These are phyloP conservation scores for Apiotrichum domesticum DNA, from an alignment of 1,284 basidiomycete genomes.

Conservation along the genomic window DNA sequence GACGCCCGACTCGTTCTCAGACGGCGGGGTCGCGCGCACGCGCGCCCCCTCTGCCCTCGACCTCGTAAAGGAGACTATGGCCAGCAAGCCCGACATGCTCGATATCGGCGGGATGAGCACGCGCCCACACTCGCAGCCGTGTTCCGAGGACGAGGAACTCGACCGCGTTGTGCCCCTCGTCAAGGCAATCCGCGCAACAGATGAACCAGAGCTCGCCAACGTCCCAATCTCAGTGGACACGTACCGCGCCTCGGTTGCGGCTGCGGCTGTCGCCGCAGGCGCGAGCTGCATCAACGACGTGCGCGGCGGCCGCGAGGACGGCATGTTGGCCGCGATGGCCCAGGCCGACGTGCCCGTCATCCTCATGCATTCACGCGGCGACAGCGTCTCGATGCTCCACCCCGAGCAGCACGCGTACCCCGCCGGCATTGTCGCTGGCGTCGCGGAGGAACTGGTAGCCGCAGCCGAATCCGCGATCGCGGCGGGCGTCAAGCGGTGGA, in stretches of 20 bases:
- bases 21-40: constrained; percentile 56
- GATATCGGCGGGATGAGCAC: constrained; percentile 95
- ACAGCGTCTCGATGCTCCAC: constrained; percentile 54
- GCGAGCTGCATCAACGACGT: constrained; percentile 96
- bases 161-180: constrained; percentile 68
- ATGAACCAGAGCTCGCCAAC: constrained; percentile 13
- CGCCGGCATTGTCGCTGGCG: constrained; percentile 60
- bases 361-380: constrained; percentile 88
- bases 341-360: constrained; percentile 61
- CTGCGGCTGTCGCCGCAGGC: constrained; percentile 69
- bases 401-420: constrained; percentile 64
- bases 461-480: constrained; percentile 65
- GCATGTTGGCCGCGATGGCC: constrained; percentile 65
- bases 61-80: constrained; percentile 15
- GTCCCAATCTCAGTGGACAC: constrained; percentile 84
- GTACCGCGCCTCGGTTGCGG: constrained; percentile 77
- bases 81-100: constrained; percentile 58
- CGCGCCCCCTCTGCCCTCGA: constrained; percentile 27
- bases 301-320: constrained; percentile 58
- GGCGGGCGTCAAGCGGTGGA: constrained; percentile 79
- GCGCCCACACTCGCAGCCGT: constrained; percentile 63
- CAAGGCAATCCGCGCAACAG: constrained; percentile 34
- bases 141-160: constrained; percentile 68
- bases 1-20: constrained; percentile 97
- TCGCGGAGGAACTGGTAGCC: constrained; percentile 65